Base-by-base conservation (phyloP, 2,329 filamentous ascomycete genomes). In the Aspergillus jensenii region DNA sequence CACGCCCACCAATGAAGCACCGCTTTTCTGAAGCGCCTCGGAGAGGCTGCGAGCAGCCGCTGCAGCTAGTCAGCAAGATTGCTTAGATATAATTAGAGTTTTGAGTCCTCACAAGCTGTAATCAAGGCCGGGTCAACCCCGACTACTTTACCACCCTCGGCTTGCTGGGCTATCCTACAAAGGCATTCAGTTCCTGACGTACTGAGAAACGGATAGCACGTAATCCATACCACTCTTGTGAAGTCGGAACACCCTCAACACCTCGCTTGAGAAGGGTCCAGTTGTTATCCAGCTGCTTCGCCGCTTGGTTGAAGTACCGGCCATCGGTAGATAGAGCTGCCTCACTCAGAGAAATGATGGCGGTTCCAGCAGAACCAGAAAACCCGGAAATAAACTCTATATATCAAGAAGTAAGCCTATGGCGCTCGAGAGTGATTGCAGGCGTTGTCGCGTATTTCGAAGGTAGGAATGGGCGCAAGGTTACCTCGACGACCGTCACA, bases 231-330 rank as follows among this genome's bases (percentile, higher is more conserved):
- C 95, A 99, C 75, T 98, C 95, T 72, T 97, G 91, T 90, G 95
- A 99, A 0, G 93, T 98, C 1, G 91, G 93, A 9, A 97, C 92
- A 74, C 96, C 91, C 71, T 95, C 90, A 48, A 96, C 82, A 6
- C 95, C 95, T 69, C 96, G 91, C 79, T 97, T 99, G 61, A 99
- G 81, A 41, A 99, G 81, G 50, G 85, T 80, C 95, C 95, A 99
- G 75, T 98, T 98, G 68, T 77, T 79, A 74, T 98, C 95, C 31
- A 99, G 85, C 75, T 99, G 91, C 68, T 93, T 90, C 61, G 87
- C 81, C 25, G 95, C 95, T 76, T 99, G 95, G 78, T 96, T 98
- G 82, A 98, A 99, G 77, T 99, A 99, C 64, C 95, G 88, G 31
- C 95, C 95, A 73, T 99, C 95, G 31, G 95, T 99, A 12, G 95